These are phyloP conservation scores for Monoraphidium neglectum DNA, from an alignment of 139 green algal genomes.

Conservation along the genomic window DNA sequence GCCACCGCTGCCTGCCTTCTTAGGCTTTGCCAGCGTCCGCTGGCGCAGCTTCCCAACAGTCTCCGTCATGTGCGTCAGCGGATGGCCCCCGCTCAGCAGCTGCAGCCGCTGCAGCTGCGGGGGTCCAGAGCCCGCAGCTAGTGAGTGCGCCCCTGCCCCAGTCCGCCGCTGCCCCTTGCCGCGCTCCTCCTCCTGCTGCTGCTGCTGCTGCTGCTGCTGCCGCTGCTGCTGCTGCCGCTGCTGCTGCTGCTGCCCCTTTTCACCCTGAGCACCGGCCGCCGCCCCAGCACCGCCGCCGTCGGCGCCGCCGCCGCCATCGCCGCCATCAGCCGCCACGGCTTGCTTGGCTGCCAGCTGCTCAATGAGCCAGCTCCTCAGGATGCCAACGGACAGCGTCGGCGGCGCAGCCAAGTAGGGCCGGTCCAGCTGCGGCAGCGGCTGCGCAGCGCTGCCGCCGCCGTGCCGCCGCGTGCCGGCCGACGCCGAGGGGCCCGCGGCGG, in stretches of 20 bases:
- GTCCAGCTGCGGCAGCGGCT: neutral
- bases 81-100: too few relatives aligned
- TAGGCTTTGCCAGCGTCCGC: too few relatives aligned
- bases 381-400: neutral
- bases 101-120: too few relatives aligned
- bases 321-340: neutral
- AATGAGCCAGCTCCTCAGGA: neutral
- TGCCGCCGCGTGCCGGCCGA: neutral
- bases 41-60: too few relatives aligned
- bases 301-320: neutral
- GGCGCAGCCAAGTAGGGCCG: slow-evolving; percentile 9
- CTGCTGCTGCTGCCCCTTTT: slow-evolving; percentile 5
- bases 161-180: too few relatives aligned
- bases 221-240: neutral
- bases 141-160: too few relatives aligned
- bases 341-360: slow-evolving; percentile 19
- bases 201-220: neutral
- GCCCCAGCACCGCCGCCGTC: neutral
- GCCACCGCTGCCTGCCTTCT: too few relatives aligned
- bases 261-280: neutral
- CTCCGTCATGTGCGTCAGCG: too few relatives aligned
- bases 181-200: neutral
- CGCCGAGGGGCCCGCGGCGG: neutral
- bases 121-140: too few relatives aligned
- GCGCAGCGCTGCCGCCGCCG: neutral